Conservation (phyloP, 2,329 filamentous ascomycete species). For the Colletotrichum paranaense region DNA sequence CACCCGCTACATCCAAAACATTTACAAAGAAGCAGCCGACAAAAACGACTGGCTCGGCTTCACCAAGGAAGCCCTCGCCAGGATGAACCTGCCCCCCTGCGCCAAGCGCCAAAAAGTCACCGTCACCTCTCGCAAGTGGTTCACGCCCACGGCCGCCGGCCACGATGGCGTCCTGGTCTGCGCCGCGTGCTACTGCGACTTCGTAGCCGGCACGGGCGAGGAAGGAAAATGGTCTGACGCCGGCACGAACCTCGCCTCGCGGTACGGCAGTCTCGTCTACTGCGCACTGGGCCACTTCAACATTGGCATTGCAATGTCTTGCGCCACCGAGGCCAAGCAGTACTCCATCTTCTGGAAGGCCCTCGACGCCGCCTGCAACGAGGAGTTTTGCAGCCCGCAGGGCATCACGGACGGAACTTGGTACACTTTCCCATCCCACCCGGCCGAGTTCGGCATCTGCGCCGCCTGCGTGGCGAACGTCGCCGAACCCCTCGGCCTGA, state of each 20-base stretch:
- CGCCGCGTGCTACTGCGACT: conserved; percentile 50
- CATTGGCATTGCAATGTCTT: conserved; percentile 43
- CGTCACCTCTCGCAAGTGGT: conserved; percentile 46
- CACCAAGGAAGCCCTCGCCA: conserved; percentile 41
- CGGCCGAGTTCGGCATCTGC: conserved; percentile 48
- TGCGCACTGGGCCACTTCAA: conserved; percentile 47
- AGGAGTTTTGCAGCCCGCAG: conserved; percentile 44
- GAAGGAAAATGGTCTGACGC: conserved; percentile 40
- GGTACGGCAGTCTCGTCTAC: conserved; percentile 35
- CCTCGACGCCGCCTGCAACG: conserved; percentile 39
- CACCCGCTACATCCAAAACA: conserved; percentile 43
- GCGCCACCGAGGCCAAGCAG: conserved; percentile 44
- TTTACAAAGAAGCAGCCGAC: conserved; percentile 39
- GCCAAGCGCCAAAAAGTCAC: conserved; percentile 38
- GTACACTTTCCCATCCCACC: conserved; percentile 48
- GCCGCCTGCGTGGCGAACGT: conserved; percentile 48
- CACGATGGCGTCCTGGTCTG: conserved; percentile 46
- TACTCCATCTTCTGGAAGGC: conserved; percentile 48
- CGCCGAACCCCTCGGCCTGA: conserved; percentile 44
- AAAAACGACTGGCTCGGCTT: conserved; percentile 48
- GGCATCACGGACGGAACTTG: conserved; percentile 46
- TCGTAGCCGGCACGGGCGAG: conserved; percentile 45
- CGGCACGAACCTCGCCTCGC: conserved; percentile 26
- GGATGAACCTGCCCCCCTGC: conserved; percentile 43
- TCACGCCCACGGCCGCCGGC: conserved; percentile 40